Conservation (phyloP, 305 asterid species). For the Solanum hybrid region DNA sequence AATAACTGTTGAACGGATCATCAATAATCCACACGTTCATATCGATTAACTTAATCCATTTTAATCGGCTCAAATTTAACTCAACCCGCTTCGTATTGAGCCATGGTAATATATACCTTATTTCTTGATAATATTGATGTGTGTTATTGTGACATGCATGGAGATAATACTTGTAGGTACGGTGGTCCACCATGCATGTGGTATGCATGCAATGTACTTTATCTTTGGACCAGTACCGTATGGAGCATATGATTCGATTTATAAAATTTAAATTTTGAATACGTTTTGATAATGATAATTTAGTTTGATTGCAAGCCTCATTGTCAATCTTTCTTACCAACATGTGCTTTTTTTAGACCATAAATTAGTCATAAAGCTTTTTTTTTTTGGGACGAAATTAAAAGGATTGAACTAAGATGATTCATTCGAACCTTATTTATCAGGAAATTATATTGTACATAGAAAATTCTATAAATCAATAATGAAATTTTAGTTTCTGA, state of each 20-base stretch:
- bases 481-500: too few relatives aligned
- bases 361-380: too few relatives aligned
- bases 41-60: neutral
- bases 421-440: too few relatives aligned
- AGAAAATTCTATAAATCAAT: neutral
- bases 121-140: neutral
- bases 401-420: too few relatives aligned
- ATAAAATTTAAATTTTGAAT: neutral
- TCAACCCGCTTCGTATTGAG: neutral
- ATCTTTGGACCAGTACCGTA: neutral
- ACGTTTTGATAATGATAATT: too few relatives aligned
- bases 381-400: fast-evolving
- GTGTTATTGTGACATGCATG: neutral
- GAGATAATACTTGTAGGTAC: neutral
- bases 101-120: neutral
- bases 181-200: neutral
- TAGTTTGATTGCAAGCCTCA: neutral
- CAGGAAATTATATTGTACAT: too few relatives aligned
- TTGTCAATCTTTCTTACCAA: neutral
- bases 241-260: neutral
- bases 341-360: neutral
- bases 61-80: neutral
- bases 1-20: neutral
- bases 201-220: neutral
- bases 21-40: neutral